phyloP scores from a whole-genome alignment of 768 basidiomycete species.

The Serendipita sp. region DNA sequence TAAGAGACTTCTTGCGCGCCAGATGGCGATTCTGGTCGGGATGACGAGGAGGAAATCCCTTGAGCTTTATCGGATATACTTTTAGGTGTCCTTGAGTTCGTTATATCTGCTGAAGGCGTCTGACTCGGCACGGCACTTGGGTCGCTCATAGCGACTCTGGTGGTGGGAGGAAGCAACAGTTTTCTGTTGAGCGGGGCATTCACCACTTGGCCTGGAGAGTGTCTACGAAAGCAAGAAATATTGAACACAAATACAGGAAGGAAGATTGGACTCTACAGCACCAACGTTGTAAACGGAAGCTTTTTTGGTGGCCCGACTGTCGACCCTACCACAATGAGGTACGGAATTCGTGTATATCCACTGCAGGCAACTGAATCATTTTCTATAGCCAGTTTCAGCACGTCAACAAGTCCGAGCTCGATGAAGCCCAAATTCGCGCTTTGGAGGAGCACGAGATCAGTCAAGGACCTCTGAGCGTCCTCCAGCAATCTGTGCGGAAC shows the following conservation, averaged over 20 bases:
- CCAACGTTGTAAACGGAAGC: too few species aligned
- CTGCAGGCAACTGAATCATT: neutral
- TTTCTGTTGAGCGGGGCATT: neutral
- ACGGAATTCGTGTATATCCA: neutral
- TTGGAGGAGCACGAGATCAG: conserved; percentile 98
- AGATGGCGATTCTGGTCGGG: neutral
- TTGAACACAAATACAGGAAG: too few species aligned
- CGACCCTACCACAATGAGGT: neutral
- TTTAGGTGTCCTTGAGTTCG: neutral
- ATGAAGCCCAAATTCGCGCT: conserved; percentile 89
- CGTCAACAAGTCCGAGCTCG: conserved; percentile 91
- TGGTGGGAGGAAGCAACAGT: neutral
- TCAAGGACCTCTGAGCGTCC: conserved; percentile 88
- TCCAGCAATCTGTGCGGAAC: conserved; percentile 95
- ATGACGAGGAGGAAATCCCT: neutral
- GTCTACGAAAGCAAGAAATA: neutral
- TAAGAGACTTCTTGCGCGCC: neutral
- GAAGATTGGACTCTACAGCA: too few species aligned
- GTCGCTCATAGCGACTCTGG: conserved; percentile 5
- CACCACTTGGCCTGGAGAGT: neutral
- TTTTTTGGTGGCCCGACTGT: neutral
- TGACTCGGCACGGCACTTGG: neutral
- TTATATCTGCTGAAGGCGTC: neutral
- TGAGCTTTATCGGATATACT: neutral
- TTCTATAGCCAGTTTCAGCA: conserved; percentile 79